phyloP scores from a whole-genome alignment of 371 early-diverging fungal genomes.

The Mortierella sp. region DNA sequence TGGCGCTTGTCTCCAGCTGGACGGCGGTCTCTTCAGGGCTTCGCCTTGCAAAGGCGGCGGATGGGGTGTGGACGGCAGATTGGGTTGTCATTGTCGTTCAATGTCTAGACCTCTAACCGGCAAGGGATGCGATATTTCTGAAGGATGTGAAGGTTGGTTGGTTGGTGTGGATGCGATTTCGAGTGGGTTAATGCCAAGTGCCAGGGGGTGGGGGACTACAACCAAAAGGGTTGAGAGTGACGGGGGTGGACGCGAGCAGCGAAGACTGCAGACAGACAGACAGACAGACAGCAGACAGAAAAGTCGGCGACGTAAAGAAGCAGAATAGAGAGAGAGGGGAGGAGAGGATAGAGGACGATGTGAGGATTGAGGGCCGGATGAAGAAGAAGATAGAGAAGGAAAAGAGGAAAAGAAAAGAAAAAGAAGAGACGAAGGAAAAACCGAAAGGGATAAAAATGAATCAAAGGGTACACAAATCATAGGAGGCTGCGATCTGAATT shows the following conservation, averaged over 20 bases:
- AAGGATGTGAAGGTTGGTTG: not conserved
- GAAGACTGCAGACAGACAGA: slow-evolving; percentile 11
- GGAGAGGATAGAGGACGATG: not conserved
- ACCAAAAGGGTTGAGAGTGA: no score
- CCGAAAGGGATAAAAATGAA: not conserved
- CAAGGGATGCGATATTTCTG: not conserved
- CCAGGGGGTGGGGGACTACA: no score
- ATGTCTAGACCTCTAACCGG: not conserved
- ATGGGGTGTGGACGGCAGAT: slow-evolving; percentile 61
- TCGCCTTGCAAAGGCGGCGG: slow-evolving; percentile 73
- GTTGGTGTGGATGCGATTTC: not conserved
- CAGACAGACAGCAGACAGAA: not conserved
- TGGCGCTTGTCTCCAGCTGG: slow-evolving; percentile 65
- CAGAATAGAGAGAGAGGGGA: not conserved
- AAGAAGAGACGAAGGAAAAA: not conserved
- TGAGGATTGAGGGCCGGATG: not conserved
- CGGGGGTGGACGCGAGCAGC: not conserved
- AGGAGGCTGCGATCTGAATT: no score
- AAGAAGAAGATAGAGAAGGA: not conserved
- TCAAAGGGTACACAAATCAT: not conserved
- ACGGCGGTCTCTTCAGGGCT: slow-evolving; percentile 65
- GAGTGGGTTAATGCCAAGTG: not conserved
- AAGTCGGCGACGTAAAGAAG: not conserved
- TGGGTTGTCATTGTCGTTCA: slow-evolving; percentile 40
- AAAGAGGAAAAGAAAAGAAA: not conserved